These are phyloP conservation scores for Pythium phragmitis DNA, from an alignment of 352 stramenopile genomes.

Conservation along the genomic window DNA sequence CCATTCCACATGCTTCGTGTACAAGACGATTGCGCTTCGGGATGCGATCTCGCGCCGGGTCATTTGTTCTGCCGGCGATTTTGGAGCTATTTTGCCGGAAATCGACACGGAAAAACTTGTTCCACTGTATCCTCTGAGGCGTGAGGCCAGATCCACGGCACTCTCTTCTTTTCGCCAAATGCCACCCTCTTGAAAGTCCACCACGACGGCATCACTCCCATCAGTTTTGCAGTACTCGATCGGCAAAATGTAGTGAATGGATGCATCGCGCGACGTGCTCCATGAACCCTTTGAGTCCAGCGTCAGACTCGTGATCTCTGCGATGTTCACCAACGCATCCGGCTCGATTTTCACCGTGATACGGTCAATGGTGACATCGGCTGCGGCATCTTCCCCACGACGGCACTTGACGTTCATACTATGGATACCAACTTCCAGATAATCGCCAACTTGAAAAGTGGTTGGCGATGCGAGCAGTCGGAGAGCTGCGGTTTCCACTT, in stretches of 20 bases:
- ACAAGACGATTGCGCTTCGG: slow-evolving; percentile 62
- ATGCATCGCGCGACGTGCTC: slow-evolving; percentile 26
- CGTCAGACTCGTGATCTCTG: slow-evolving; percentile 53
- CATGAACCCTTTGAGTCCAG: slow-evolving; percentile 54
- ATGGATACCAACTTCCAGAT: slow-evolving; percentile 48
- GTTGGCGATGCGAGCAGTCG: slow-evolving; percentile 43
- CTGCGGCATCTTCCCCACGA: slow-evolving; percentile 18
- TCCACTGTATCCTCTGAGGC: slow-evolving; percentile 33
- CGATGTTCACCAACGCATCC: slow-evolving; percentile 53
- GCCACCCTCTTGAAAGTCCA: slow-evolving; percentile 16
- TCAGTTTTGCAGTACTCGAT: slow-evolving; percentile 32
- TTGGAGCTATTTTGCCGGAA: slow-evolving; percentile 39
- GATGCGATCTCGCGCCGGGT: slow-evolving; percentile 58
- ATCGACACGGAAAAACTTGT: slow-evolving; percentile 45
- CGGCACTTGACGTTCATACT: slow-evolving; percentile 34
- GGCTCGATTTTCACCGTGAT: slow-evolving; percentile 69
- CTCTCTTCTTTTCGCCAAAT: not conserved
- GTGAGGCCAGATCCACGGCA: not conserved
- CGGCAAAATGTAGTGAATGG: slow-evolving; percentile 51
- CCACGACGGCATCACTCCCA: slow-evolving; percentile 1
- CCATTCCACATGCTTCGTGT: slow-evolving; percentile 78
- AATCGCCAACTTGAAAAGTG: slow-evolving; percentile 56
- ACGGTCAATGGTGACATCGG: slow-evolving; percentile 43
- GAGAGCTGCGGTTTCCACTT: slow-evolving; percentile 40
- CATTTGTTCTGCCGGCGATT: slow-evolving; percentile 11